Conservation (phyloP, 106 monocot species). For the Chionographis japonica region DNA sequence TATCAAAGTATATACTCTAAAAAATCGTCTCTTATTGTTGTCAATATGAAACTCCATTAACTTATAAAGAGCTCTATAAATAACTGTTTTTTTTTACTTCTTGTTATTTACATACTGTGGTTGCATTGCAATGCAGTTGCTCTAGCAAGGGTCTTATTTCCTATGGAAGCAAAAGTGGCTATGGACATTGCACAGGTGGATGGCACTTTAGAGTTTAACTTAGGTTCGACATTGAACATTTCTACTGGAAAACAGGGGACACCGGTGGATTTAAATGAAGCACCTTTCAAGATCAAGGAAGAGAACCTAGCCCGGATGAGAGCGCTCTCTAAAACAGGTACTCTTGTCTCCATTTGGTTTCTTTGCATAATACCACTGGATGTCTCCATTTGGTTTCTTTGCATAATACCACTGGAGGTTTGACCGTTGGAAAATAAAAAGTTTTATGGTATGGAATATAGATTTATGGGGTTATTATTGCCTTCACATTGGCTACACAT, state of each 20-base stretch:
- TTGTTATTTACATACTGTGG: neutral
- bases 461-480: too few relatives aligned
- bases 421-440: too few relatives aligned
- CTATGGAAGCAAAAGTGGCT: slow-evolving; percentile 77
- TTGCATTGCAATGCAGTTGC: slow-evolving; percentile 46
- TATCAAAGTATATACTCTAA: too few relatives aligned
- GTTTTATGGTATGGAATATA: too few relatives aligned
- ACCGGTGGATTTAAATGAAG: slow-evolving; percentile 55
- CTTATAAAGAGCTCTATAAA: too few relatives aligned
- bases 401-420: too few relatives aligned
- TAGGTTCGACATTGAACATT: slow-evolving; percentile 12
- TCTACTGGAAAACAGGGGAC: slow-evolving; percentile 16
- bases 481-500: too few relatives aligned
- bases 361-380: too few relatives aligned
- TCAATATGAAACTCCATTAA: too few relatives aligned
- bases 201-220: slow-evolving; percentile 74
- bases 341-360: too few relatives aligned
- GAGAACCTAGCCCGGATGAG: slow-evolving; percentile 55
- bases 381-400: too few relatives aligned
- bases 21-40: too few relatives aligned
- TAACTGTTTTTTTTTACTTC: neutral
- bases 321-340: slow-evolving; percentile 82
- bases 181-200: slow-evolving; percentile 90
- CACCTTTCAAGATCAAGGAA: slow-evolving; percentile 64
- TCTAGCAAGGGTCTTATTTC: slow-evolving; percentile 70